A percentile compares a stretch with the other conserved stretches of the same genome.
Conservation (phyloP, 805 yeast species). For the Metschnikowia arizonensis region DNA sequence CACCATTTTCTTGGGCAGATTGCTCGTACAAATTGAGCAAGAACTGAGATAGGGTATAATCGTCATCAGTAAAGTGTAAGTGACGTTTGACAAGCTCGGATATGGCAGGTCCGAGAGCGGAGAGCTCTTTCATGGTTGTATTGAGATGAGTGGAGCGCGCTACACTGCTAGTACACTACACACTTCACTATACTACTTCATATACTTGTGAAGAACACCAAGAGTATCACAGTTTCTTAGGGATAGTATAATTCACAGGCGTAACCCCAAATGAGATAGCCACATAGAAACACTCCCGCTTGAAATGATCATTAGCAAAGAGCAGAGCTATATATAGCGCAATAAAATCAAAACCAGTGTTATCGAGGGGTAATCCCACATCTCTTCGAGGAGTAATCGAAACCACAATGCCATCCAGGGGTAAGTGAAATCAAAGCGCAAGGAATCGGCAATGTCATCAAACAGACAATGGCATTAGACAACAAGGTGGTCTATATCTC, state of each 20-base stretch:
- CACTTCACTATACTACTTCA: neutral
- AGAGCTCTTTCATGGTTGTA: slow-evolving; percentile 2
- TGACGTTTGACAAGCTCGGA: slow-evolving; percentile 11
- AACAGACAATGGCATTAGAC: neutral
- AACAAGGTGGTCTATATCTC: slow-evolving; percentile 18
- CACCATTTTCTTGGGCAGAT: slow-evolving; percentile 11
- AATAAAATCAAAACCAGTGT: no score
- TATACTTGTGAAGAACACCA: neutral
- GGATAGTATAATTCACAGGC: neutral
- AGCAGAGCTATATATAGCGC: no score
- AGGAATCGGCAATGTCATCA: neutral
- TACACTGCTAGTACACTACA: neutral
- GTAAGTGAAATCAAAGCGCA: neutral
- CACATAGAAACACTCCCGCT: neutral
- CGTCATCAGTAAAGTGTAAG: slow-evolving; percentile 15
- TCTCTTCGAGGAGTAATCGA: no score
- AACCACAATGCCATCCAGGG: neutral
- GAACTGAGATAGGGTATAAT: slow-evolving; percentile 26
- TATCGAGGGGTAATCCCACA: no score
- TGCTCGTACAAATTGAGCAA: slow-evolving; percentile 24
- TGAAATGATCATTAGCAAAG: neutral
- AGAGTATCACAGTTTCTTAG: no score
- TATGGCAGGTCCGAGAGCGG: slow-evolving; percentile 6
- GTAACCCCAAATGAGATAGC: neutral
- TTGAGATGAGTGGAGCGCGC: slow-evolving; percentile 4